Percentiles rank a stretch among this genome's conserved stretches.
Conservation (phyloP, 441 rosid genomes). For the Gossypium schwendimanii region DNA sequence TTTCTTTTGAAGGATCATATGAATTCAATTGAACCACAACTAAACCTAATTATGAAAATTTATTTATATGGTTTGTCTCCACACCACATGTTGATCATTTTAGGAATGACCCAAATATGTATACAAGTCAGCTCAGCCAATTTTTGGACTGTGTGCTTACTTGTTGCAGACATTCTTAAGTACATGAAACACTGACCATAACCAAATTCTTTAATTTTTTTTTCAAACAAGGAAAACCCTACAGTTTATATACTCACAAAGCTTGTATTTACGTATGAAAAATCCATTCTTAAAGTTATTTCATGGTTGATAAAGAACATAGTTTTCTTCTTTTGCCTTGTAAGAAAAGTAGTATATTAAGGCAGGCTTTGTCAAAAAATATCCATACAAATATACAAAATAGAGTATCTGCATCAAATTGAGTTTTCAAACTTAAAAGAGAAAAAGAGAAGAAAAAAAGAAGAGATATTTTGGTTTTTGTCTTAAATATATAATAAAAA, state of each 20-base stretch:
- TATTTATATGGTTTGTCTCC: slow-evolving; percentile 38
- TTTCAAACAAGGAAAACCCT: background rate
- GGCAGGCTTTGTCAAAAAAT: too few species aligned
- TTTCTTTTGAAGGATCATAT: too few species aligned
- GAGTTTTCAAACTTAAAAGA: too few species aligned
- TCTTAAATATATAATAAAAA: too few species aligned
- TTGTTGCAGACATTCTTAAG: slow-evolving; percentile 35
- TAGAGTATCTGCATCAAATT: too few species aligned
- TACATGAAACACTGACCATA: slow-evolving; percentile 1
- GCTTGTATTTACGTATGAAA: background rate
- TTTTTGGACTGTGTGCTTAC: slow-evolving; percentile 67
- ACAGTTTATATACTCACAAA: background rate
- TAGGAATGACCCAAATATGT: slow-evolving; percentile 75
- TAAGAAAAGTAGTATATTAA: background rate
- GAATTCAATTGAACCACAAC: too few species aligned
- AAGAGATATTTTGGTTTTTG: too few species aligned
- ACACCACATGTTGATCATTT: slow-evolving; percentile 96
- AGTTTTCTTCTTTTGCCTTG: background rate
- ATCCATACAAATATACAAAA: too few species aligned
- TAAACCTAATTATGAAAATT: too few species aligned
- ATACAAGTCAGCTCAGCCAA: slow-evolving; percentile 62
- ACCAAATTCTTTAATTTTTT: background rate
- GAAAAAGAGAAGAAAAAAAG: too few species aligned
- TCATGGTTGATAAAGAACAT: background rate
- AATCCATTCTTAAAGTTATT: background rate